A percentile compares a stretch with the other conserved stretches of the same genome.
phyloP scores from a whole-genome alignment of 352 stramenopile species.

The Phytophthora chlamydospora region DNA sequence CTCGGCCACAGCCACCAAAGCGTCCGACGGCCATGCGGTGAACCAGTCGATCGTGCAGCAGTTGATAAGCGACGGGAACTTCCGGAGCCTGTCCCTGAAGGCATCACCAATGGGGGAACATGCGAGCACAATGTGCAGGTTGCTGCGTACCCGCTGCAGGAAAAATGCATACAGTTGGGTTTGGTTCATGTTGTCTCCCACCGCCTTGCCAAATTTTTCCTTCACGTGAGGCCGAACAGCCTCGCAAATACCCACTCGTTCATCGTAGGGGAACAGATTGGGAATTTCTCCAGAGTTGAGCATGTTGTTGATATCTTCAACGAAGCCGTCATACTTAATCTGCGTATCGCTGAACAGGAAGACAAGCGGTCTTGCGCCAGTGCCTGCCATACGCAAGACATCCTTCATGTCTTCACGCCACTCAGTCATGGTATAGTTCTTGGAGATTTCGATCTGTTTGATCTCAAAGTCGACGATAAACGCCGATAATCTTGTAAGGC shows the following conservation, averaged over 20 bases:
- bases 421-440: slow-evolving; percentile 94
- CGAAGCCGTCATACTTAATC: slow-evolving; percentile 96
- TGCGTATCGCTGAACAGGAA: slow-evolving; percentile 97
- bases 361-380: slow-evolving; percentile 84
- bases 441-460: slow-evolving; percentile 95
- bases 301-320: slow-evolving; percentile 98
- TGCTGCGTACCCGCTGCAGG: slow-evolving; percentile 88
- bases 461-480: slow-evolving; percentile 94
- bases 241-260: slow-evolving; percentile 91
- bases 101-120: slow-evolving; percentile 95
- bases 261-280: slow-evolving; percentile 95
- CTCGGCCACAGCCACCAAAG: slow-evolving; percentile 92
- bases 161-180: slow-evolving; percentile 94
- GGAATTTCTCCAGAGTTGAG: slow-evolving; percentile 95
- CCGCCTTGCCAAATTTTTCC: slow-evolving; percentile 90
- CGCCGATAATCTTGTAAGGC: slow-evolving; percentile 90
- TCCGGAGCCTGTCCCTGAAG: slow-evolving; percentile 93
- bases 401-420: slow-evolving; percentile 96
- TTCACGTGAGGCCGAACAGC: slow-evolving; percentile 91
- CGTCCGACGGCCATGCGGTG: slow-evolving; percentile 93
- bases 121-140: slow-evolving; percentile 95
- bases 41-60: slow-evolving; percentile 99
- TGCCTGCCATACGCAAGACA: slow-evolving; percentile 90
- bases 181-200: slow-evolving; percentile 92
- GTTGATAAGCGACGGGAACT: slow-evolving; percentile 97